phyloP scores from a whole-genome alignment of 768 basidiomycete genomes.

The Termitomyces sp. region DNA sequence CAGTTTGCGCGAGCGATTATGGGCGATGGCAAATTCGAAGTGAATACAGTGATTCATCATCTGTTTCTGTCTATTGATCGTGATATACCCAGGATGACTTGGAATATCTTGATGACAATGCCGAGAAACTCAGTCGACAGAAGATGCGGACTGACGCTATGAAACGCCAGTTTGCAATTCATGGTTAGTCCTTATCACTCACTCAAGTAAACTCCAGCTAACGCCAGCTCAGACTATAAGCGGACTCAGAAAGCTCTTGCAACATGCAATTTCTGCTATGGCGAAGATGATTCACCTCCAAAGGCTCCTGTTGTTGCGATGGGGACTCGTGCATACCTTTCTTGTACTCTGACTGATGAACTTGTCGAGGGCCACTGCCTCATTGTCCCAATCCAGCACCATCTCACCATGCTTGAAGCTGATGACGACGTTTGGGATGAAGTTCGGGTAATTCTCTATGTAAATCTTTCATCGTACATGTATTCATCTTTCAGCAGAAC shows the following conservation, averaged over 20 bases:
- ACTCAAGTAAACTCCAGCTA: not conserved
- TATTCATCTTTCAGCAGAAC: constrained; percentile 33
- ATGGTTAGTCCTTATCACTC: constrained; percentile 48
- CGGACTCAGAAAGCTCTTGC: constrained; percentile 88
- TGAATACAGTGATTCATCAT: constrained; percentile 22
- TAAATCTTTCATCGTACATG: not conserved
- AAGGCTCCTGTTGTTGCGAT: constrained; percentile 86
- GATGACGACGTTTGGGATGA: constrained; percentile 99
- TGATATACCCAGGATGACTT: constrained; percentile 59
- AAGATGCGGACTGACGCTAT: constrained; percentile 97
- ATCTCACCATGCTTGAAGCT: constrained; percentile 84
- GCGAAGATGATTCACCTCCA: constrained; percentile 88
- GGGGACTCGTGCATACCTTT: constrained; percentile 88
- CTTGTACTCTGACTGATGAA: constrained; percentile 83
- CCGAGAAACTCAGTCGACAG: constrained; percentile 84
- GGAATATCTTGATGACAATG: constrained; percentile 97
- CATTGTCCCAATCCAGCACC: constrained; percentile 95
- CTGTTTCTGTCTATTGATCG: not conserved
- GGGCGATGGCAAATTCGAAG: constrained; percentile 84
- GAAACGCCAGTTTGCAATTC: constrained; percentile 95
- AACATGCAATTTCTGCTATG: constrained; percentile 83
- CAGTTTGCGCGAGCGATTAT: constrained; percentile 87
- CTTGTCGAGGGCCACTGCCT: constrained; percentile 89
- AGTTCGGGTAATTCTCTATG: constrained; percentile 60
- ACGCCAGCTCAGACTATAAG: constrained; percentile 72